Evolutionary conservation across 768 basidiomycete species (phyloP).

Genomic region (Clitopilus hobsonii): DNA sequence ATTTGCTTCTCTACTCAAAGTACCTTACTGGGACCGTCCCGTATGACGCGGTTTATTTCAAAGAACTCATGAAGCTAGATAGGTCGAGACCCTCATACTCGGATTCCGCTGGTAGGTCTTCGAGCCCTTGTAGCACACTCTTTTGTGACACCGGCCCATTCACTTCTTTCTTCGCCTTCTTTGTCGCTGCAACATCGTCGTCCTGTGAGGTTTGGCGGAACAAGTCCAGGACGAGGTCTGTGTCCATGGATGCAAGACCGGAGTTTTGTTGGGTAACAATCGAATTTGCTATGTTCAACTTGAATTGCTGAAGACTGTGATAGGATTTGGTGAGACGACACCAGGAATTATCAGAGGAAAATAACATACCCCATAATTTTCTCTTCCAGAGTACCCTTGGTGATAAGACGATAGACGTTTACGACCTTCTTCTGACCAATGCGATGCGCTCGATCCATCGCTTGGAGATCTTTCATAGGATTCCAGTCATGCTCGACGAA

Average conservation of each 20-base stretch:
- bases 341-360: neutral
- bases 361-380: conserved; percentile 95
- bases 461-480: conserved; percentile 98
- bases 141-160: conserved; percentile 66
- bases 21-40: neutral
- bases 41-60: conserved; percentile 19
- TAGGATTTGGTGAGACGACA: conserved; percentile 9
- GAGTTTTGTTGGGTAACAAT: conserved; percentile 98
- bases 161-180: conserved; percentile 51
- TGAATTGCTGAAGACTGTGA: conserved; percentile 90
- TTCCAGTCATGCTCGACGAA: conserved; percentile 99
- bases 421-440: conserved; percentile 99
- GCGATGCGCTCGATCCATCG: conserved; percentile 98
- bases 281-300: conserved; percentile 95
- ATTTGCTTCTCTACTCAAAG: neutral
- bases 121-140: conserved; percentile 83
- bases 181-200: conserved; percentile 45
- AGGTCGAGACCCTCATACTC: conserved; percentile 89
- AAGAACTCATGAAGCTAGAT: conserved; percentile 84
- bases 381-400: conserved; percentile 95
- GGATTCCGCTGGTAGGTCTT: conserved; percentile 88
- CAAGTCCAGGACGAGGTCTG: conserved; percentile 92
- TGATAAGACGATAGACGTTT: conserved; percentile 96
- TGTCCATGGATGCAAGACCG: conserved; percentile 92
- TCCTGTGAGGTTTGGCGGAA: conserved; percentile 88